Conservation (phyloP, 176 grass and related monocot genomes). For the Phoenix dactylifera region DNA sequence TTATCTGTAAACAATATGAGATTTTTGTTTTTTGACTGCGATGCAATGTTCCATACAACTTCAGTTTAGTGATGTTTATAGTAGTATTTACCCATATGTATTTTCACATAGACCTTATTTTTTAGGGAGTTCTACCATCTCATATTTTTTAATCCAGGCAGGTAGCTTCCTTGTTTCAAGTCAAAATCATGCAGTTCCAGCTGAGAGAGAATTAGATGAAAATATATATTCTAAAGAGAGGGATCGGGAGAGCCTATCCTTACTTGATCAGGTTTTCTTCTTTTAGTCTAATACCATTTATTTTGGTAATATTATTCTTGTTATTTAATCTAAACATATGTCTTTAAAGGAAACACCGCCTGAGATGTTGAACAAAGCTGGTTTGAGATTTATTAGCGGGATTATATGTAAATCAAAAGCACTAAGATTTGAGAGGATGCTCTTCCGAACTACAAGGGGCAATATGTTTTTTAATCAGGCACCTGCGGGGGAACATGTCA, state of each 20-base stretch:
- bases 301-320: background rate
- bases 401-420: conserved; percentile 87
- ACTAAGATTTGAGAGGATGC: conserved; percentile 94
- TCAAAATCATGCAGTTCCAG: conserved; percentile 70
- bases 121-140: conserved; percentile 24
- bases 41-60: background rate
- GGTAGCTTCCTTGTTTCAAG: conserved; percentile 89
- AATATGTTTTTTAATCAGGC: conserved; percentile 98
- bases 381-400: conserved; percentile 91
- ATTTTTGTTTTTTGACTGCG: no score
- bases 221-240: conserved; percentile 50
- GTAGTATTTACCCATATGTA: no score
- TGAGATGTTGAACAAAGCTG: conserved; percentile 51
- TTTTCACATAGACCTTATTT: no score
- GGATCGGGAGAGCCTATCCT: conserved; percentile 49
- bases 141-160: conserved; percentile 91
- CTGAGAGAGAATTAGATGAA: conserved; percentile 86
- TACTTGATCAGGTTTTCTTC: conserved; percentile 84
- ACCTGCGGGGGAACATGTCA: conserved; percentile 80
- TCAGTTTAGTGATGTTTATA: no score
- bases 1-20: no score
- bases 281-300: background rate
- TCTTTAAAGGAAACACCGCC: conserved; percentile 46
- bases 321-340: conserved; percentile 17
- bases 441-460: conserved; percentile 93